Conservation (phyloP, 306 rosid genomes). For the Rosa persica region DNA sequence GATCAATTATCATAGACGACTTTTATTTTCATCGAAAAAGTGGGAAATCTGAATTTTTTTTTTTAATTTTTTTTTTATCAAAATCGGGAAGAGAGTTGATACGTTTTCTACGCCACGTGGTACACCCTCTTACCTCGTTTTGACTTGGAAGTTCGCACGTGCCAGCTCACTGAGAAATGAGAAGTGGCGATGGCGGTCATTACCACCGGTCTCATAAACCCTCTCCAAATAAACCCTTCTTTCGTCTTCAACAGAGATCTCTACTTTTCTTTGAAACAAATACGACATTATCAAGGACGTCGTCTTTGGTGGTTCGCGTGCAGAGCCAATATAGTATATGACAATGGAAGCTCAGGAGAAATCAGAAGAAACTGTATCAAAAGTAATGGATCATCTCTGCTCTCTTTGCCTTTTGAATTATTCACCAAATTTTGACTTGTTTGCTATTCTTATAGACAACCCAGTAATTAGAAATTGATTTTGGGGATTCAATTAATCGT, state of each 20-base stretch:
- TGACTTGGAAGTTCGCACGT: neutral
- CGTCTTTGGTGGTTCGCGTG: neutral
- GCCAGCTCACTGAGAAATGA: neutral
- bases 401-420: neutral
- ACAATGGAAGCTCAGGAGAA: conserved; percentile 19
- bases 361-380: conserved; percentile 8
- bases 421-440: neutral
- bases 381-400: conserved; percentile 14
- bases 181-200: neutral
- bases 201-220: neutral
- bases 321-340: neutral
- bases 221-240: neutral
- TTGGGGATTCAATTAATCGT: neutral
- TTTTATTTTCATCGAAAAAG: too few relatives aligned
- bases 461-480: neutral
- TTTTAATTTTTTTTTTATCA: too few relatives aligned
- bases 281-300: neutral
- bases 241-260: neutral
- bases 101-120: too few relatives aligned
- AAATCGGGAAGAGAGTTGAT: too few relatives aligned
- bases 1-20: too few relatives aligned
- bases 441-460: neutral
- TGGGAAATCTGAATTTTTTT: too few relatives aligned
- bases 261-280: neutral
- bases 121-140: too few relatives aligned